Evolutionary conservation across 148 eudicot species (phyloP).

Genomic region (Talinum fruticosum): DNA sequence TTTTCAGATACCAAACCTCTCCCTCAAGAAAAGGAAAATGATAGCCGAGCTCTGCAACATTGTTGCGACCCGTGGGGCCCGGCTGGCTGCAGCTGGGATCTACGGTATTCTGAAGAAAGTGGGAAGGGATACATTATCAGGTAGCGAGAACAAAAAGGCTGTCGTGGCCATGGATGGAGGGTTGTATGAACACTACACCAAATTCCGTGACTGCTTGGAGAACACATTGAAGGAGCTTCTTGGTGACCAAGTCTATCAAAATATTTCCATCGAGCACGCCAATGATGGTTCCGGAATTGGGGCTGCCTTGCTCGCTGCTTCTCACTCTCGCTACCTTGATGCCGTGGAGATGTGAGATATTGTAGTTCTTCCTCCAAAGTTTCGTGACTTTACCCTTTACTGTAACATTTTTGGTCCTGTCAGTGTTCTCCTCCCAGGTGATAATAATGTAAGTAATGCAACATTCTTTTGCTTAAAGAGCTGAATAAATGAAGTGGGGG

Average conservation of each 20-base stretch:
- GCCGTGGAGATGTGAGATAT: constrained; percentile 11
- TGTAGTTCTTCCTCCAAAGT: background rate
- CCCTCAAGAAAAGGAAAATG: constrained; percentile 53
- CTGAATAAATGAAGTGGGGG: background rate
- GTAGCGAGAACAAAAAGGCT: constrained; percentile 37
- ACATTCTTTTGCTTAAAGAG: background rate
- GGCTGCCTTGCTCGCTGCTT: constrained; percentile 80
- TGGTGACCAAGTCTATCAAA: constrained; percentile 42
- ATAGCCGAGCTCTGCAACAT: constrained; percentile 61
- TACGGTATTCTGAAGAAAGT: constrained; percentile 58
- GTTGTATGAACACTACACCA: constrained; percentile 64
- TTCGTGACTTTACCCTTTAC: background rate
- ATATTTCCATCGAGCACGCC: constrained; percentile 47
- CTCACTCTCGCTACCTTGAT: constrained; percentile 50
- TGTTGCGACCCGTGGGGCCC: constrained; percentile 68
- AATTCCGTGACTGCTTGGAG: constrained; percentile 58
- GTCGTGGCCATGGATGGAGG: constrained; percentile 79
- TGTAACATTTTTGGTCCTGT: constrained; percentile 4
- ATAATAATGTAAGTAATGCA: background rate
- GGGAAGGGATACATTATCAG: constrained; percentile 47
- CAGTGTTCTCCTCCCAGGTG: background rate
- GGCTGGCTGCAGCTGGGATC: constrained; percentile 69
- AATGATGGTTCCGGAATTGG: constrained; percentile 80
- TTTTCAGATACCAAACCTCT: constrained; percentile 49
- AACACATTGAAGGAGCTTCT: constrained; percentile 48